Base-by-base conservation (phyloP, 225 moss, liverwort and hornwort genomes). In the Straminergon stramineum region DNA sequence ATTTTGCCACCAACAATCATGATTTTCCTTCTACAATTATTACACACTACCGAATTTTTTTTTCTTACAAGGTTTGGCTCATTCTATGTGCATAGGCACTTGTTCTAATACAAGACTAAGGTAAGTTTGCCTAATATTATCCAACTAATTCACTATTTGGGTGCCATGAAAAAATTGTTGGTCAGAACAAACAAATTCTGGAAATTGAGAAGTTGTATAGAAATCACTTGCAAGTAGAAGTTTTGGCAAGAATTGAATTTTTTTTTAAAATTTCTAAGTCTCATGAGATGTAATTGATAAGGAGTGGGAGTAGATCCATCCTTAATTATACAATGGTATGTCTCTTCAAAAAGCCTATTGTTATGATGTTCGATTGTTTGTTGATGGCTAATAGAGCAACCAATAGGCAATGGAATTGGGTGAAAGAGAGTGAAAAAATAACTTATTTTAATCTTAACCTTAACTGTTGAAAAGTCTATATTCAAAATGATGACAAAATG, bases 101-200 rank as follows among this genome's bases (percentile, higher is more conserved):
- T 74, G 9, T 30, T 30, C 0, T 17, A 30, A 18, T 75, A 17
- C 0, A 0, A 2, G 18, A 17, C 0, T 30, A 11, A 31, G 2
- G 4, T 48, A 48, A 18, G 30, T 30, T 75, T 75, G 18, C 6
- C 4, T 6, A 48, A 48, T 48, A 45, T 5, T 48, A 10, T 6
- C 27, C 0, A 43, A 0, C 6, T 16, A 27, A 27, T 73, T 73
- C 3, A 1, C 9, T 73, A 16, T 0, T 48, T 48, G 4, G 10
- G 1, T 30, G 45, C 11, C 17, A 45, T 74, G 45, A 74, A 41
- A 7, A 10, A 74, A 30, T 0, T 75, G 1, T 31, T 75, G 48
- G 11, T 17, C 2, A 17, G 2, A 0, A 0, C 6, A 6, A 0
- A 11, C 45, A 74, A 11, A 17, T 17, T 45, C 17, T 1, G 10